Percentiles rank a stretch among this genome's conserved stretches.
Evolutionary conservation across 345 rosid species (phyloP).

Genomic region (Anacardium occidentale): DNA sequence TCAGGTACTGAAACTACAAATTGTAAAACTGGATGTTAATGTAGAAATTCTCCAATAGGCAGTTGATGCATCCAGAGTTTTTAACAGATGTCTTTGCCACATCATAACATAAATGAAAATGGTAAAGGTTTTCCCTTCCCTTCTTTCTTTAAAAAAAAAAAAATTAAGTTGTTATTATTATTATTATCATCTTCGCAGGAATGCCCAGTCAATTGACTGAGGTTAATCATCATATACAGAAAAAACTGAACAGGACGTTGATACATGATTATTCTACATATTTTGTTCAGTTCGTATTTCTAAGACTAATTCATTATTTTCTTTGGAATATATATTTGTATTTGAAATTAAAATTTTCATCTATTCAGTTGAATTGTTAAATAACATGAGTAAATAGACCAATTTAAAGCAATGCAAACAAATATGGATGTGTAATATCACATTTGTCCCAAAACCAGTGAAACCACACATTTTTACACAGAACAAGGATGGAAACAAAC

Average conservation of each 20-base stretch:
- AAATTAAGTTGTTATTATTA: no score
- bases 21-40: neutral
- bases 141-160: neutral
- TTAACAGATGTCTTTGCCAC: neutral
- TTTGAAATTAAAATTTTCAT: neutral
- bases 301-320: neutral
- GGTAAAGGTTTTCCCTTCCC: neutral
- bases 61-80: neutral
- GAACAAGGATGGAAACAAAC: slow-evolving; percentile 35
- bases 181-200: no score
- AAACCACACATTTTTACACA: neutral
- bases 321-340: neutral
- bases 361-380: neutral
- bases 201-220: no score
- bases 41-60: neutral
- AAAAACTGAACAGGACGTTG: no score
- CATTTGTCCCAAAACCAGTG: neutral
- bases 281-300: neutral
- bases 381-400: neutral
- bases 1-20: neutral
- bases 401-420: neutral
- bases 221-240: no score
- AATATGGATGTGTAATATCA: neutral
- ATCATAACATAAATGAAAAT: neutral
- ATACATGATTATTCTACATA: no score